A percentile compares a stretch with the other conserved stretches of the same genome.
Evolutionary conservation across 805 yeast genomes (phyloP).

Genomic region (Hanseniaspora vineae): DNA sequence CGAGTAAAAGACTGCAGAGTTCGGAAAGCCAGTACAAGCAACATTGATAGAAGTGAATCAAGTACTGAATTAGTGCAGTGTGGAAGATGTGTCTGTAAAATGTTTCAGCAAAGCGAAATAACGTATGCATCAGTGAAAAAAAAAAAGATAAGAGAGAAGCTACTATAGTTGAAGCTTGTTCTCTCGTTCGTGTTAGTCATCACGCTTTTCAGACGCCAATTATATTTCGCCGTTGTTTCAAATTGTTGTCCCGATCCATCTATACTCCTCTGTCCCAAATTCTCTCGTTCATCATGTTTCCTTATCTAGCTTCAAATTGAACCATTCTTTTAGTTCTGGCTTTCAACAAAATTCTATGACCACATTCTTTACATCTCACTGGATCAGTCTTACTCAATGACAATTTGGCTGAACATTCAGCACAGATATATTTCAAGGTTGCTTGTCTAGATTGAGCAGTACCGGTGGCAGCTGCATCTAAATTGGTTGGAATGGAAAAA

Average conservation of each 20-base stretch:
- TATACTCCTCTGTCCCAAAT: background rate
- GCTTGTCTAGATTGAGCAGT: constrained; percentile 53
- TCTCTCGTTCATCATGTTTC: background rate
- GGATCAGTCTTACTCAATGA: constrained; percentile 88
- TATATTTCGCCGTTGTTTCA: too few species aligned
- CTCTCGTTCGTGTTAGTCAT: too few species aligned
- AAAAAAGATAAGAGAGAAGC: too few species aligned
- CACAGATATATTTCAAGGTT: constrained; percentile 90
- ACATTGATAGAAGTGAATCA: too few species aligned
- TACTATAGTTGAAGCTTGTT: too few species aligned
- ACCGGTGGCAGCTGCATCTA: constrained; percentile 81
- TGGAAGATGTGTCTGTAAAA: too few species aligned
- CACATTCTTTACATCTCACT: constrained; percentile 96
- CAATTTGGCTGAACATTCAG: constrained; percentile 86
- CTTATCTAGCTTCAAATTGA: constrained; percentile 66
- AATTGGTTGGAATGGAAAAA: constrained; percentile 67
- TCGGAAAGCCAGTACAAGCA: too few species aligned
- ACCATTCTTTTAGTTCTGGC: constrained; percentile 97
- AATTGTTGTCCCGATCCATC: background rate
- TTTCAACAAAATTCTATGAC: constrained; percentile 93
- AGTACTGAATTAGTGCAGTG: too few species aligned
- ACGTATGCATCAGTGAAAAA: too few species aligned
- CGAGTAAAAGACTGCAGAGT: too few species aligned
- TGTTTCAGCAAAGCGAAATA: too few species aligned
- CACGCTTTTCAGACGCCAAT: too few species aligned